Evolutionary conservation across 805 yeast species (phyloP).

Genomic region (Zygoascus biomembranicola): DNA sequence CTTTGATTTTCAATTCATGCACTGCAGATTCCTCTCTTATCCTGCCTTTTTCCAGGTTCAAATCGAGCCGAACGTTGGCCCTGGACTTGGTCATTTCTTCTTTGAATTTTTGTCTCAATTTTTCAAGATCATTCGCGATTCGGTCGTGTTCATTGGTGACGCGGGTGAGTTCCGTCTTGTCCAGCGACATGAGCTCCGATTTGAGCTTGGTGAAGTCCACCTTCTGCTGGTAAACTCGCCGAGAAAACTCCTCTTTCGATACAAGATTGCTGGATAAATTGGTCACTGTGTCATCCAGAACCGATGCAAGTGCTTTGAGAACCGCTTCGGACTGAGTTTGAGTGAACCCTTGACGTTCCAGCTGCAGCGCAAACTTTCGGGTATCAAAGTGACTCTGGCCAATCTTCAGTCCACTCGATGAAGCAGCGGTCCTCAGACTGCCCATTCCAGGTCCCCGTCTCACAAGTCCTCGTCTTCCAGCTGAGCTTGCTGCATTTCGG

Average conservation of each 20-base stretch:
- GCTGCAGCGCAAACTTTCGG: slow-evolving; percentile 56
- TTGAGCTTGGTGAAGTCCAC: slow-evolving; percentile 93
- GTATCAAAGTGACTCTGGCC: slow-evolving; percentile 55
- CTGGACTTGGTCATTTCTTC: slow-evolving; percentile 88
- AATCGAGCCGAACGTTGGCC: slow-evolving; percentile 83
- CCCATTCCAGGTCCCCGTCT: neutral
- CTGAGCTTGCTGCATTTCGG: too few relatives aligned
- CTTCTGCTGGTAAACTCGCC: slow-evolving; percentile 88
- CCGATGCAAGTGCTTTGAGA: slow-evolving; percentile 60
- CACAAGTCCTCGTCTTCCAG: too few relatives aligned
- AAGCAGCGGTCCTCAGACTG: neutral
- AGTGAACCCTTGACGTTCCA: slow-evolving; percentile 64
- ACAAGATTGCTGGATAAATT: slow-evolving; percentile 71
- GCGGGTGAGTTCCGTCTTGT: slow-evolving; percentile 73
- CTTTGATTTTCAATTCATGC: slow-evolving; percentile 89
- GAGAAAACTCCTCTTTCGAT: slow-evolving; percentile 73
- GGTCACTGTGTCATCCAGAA: slow-evolving; percentile 72
- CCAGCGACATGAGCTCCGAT: slow-evolving; percentile 84
- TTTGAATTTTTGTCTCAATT: slow-evolving; percentile 70
- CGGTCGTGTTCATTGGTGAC: slow-evolving; percentile 83
- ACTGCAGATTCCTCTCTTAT: slow-evolving; percentile 89
- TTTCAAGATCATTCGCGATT: slow-evolving; percentile 75
- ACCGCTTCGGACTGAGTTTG: slow-evolving; percentile 74
- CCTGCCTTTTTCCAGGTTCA: slow-evolving; percentile 90
- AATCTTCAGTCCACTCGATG: slow-evolving; percentile 5